Conservation (phyloP, 305 asterid species). For the Solanum hybrid region DNA sequence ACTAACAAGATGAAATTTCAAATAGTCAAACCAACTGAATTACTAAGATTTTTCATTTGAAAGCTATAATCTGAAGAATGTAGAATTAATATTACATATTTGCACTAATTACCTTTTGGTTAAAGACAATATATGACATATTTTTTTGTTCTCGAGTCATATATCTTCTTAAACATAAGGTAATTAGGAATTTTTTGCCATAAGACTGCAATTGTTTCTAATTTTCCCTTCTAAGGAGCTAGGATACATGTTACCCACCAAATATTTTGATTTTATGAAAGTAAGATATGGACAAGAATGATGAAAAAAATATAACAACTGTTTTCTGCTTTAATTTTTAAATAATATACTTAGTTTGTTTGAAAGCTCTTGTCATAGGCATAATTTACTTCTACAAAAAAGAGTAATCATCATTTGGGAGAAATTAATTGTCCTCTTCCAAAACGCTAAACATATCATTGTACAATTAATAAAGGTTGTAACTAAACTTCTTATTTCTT, state of each 20-base stretch:
- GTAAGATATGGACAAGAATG: not conserved
- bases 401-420: not conserved
- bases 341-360: not conserved
- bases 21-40: no score
- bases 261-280: not conserved
- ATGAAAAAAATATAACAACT: not conserved
- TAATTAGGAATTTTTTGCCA: not conserved
- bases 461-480: not conserved
- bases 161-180: not conserved
- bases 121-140: not conserved
- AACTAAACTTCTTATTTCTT: not conserved
- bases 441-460: not conserved
- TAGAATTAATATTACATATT: no score
- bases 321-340: not conserved
- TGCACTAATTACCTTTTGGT: not conserved
- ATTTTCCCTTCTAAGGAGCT: not conserved
- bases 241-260: not conserved
- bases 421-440: not conserved
- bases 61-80: no score
- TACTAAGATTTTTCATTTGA: no score
- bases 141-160: not conserved
- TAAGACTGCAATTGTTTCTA: not conserved
- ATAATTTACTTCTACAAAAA: not conserved
- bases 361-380: not conserved
- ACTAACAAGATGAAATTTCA: no score